A percentile compares a stretch with the other conserved stretches of the same genome.
Conservation (phyloP, 2,329 filamentous ascomycete genomes). For the Exophiala bonariae region DNA sequence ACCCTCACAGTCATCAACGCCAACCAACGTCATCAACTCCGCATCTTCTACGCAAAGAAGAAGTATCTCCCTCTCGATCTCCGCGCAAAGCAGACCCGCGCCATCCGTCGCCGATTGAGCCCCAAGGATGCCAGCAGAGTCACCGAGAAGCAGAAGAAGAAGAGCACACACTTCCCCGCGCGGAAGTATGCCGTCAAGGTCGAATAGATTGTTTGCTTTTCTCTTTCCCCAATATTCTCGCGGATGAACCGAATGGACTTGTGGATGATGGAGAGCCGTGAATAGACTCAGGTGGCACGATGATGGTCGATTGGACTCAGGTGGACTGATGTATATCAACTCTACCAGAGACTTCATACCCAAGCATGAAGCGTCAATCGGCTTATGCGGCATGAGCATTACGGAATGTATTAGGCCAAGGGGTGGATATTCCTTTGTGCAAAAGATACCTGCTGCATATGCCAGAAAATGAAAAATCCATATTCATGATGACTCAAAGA, state of each 20-base stretch:
- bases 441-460: neutral
- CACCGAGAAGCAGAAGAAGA: constrained; percentile 97
- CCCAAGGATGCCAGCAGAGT: constrained; percentile 82
- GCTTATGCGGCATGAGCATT: too few species aligned
- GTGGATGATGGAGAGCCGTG: constrained; percentile 31
- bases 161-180: constrained; percentile 92
- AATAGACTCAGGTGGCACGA: too few species aligned
- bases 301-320: too few species aligned
- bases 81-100: constrained; percentile 96
- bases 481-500: constrained; percentile 1
- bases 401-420: too few species aligned
- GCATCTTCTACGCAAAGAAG: constrained; percentile 99
- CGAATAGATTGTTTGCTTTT: constrained; percentile 16
- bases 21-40: constrained; percentile 97
- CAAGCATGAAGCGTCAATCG: too few species aligned
- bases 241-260: constrained; percentile 16
- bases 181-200: constrained; percentile 98
- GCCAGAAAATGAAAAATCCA: constrained; percentile 3
- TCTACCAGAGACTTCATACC: too few species aligned
- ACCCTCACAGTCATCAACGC: constrained; percentile 99
- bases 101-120: constrained; percentile 92
- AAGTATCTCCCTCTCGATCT: constrained; percentile 99
- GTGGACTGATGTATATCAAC: too few species aligned
- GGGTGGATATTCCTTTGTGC: too few species aligned
- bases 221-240: too few species aligned